phyloP scores from a whole-genome alignment of 768 basidiomycete species.

The Hypsizygus marmoreus region DNA sequence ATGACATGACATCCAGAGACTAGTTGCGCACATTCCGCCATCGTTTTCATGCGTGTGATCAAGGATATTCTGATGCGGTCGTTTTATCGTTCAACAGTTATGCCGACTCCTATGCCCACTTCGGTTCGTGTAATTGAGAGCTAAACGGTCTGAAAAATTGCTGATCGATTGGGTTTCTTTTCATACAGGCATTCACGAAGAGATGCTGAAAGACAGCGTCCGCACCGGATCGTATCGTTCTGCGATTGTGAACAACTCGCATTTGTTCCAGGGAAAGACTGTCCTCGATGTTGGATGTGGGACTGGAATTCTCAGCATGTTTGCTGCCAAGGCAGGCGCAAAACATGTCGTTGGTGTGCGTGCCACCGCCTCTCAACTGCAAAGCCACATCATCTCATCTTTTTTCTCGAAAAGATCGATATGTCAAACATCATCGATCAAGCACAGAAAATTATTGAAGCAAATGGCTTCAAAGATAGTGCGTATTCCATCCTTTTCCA shows the following conservation, averaged over 20 bases:
- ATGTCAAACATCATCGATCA: constrained; percentile 99
- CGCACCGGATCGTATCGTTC: constrained; percentile 94
- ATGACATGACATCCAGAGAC: constrained; percentile 83
- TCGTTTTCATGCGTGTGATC: constrained; percentile 23
- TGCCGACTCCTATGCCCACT: constrained; percentile 95
- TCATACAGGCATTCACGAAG: constrained; percentile 98
- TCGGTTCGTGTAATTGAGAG: constrained; percentile 73
- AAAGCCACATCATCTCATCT: too few species aligned
- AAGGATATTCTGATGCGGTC: constrained; percentile 38
- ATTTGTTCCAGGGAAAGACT: constrained; percentile 95
- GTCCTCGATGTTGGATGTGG: constrained; percentile 99
- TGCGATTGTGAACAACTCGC: constrained; percentile 92
- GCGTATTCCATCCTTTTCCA: constrained; percentile 27
- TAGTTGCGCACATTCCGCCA: constrained; percentile 63
- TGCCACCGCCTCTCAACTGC: constrained; percentile 19
- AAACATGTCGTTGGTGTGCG: constrained; percentile 90
- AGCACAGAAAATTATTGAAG: constrained; percentile 94
- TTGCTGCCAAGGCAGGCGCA: constrained; percentile 94
- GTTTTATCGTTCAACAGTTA: constrained; percentile 58
- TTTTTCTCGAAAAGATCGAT: constrained; percentile 96
- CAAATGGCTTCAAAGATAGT: constrained; percentile 97
- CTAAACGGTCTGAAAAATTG: too few species aligned
- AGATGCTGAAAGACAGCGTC: constrained; percentile 98
- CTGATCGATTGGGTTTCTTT: too few species aligned
- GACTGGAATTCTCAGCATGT: constrained; percentile 98